These are phyloP conservation scores for Cytidiella melzeri DNA, from an alignment of 768 basidiomycete genomes.

Conservation along the genomic window DNA sequence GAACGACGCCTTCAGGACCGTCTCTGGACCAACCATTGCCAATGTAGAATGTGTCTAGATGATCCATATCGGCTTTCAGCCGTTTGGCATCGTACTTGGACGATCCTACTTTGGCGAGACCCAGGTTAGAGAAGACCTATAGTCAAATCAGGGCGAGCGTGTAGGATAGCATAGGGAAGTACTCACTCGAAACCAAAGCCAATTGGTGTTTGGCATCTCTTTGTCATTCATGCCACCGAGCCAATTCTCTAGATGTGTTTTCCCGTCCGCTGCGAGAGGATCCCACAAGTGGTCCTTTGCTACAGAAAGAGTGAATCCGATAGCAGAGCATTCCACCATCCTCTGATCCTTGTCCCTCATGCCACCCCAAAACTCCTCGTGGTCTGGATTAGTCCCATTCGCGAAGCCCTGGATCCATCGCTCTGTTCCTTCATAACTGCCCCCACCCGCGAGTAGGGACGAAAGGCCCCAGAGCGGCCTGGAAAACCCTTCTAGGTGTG, in stretches of 20 bases:
- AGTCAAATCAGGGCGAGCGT: background rate
- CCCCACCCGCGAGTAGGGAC: slow-evolving; percentile 59
- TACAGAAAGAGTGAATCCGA: slow-evolving; percentile 65
- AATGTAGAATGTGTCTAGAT: slow-evolving; percentile 76
- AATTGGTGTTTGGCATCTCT: slow-evolving; percentile 80
- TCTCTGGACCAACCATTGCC: slow-evolving; percentile 73
- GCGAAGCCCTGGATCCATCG: slow-evolving; percentile 63
- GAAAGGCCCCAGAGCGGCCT: slow-evolving; percentile 74
- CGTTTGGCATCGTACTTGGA: slow-evolving; percentile 47
- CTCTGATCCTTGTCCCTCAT: slow-evolving; percentile 73
- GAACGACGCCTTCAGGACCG: slow-evolving; percentile 71
- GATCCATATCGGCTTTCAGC: slow-evolving; percentile 69
- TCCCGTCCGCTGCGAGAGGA: slow-evolving; percentile 44
- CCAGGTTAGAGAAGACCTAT: slow-evolving; percentile 72
- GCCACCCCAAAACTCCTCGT: slow-evolving; percentile 70
- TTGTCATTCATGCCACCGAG: slow-evolving; percentile 75
- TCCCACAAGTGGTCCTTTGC: slow-evolving; percentile 63
- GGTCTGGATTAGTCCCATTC: slow-evolving; percentile 60
- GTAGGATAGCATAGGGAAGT: slow-evolving; percentile 1
- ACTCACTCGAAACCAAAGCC: slow-evolving; percentile 74
- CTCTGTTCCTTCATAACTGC: slow-evolving; percentile 47
- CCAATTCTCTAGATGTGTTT: slow-evolving; percentile 58
- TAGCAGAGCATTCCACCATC: slow-evolving; percentile 78
- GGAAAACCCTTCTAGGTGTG: slow-evolving; percentile 72
- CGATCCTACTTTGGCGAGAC: slow-evolving; percentile 57